Conservation (phyloP, 306 rosid genomes). For the Cyamopsis tetragonoloba region DNA sequence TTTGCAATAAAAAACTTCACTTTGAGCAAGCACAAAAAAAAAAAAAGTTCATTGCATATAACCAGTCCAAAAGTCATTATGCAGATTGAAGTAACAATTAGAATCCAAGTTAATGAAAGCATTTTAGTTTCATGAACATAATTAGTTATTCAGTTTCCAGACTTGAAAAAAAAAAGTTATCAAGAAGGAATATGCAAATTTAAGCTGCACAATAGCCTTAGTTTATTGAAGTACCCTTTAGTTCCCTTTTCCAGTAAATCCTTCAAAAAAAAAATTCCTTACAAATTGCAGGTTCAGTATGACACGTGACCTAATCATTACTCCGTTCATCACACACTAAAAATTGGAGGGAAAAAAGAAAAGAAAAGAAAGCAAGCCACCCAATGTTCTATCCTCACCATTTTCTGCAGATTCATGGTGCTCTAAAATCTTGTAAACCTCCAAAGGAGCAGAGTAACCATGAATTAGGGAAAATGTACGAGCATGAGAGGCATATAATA, state of each 20-base stretch:
- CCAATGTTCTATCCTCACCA: constrained; percentile 43
- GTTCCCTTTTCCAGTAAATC: not conserved
- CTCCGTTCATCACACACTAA: not conserved
- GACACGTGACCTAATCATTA: not conserved
- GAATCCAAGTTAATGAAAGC: not conserved
- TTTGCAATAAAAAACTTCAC: not conserved
- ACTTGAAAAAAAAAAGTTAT: not conserved
- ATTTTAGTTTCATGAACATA: not conserved
- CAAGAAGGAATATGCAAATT: not conserved
- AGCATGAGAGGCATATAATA: constrained; percentile 82
- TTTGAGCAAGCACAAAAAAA: not conserved
- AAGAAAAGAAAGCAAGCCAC: not conserved
- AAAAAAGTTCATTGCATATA: not conserved
- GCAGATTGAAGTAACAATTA: not conserved
- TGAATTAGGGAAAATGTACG: constrained; percentile 90
- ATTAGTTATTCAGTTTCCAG: not conserved
- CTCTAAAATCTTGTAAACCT: constrained; percentile 82
- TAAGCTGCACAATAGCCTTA: not conserved
- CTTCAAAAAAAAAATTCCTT: not conserved
- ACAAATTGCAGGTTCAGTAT: not conserved
- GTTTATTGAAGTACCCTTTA: not conserved
- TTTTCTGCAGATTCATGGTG: constrained; percentile 67
- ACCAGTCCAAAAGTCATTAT: not conserved
- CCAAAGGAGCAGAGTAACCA: constrained; percentile 94
- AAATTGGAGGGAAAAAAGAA: no score